A percentile compares a stretch with the other conserved stretches of the same genome.
phyloP scores from a whole-genome alignment of 371 early-diverging fungal species.

The Mortierella polycephala region DNA sequence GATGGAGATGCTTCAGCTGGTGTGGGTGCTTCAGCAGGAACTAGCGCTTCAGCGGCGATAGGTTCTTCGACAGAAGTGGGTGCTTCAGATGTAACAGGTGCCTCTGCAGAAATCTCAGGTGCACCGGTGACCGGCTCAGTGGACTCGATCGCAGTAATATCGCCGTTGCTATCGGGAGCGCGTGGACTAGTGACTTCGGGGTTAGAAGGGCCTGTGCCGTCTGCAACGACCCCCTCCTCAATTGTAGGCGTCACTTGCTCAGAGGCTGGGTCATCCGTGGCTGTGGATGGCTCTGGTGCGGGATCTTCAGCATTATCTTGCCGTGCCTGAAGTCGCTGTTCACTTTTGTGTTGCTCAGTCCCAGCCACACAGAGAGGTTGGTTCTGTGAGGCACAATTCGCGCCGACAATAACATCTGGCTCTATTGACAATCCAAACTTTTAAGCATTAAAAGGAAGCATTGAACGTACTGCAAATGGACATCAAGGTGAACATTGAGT shows the following conservation, averaged over 20 bases:
- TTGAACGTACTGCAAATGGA: neutral
- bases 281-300: neutral
- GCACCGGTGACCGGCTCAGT: no score
- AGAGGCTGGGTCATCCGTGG: neutral
- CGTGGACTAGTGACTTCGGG: conserved; percentile 13
- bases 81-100: neutral
- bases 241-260: conserved; percentile 1
- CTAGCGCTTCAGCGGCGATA: neutral
- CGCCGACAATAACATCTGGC: conserved; percentile 19
- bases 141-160: neutral
- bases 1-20: neutral
- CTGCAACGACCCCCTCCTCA: neutral
- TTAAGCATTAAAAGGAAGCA: neutral
- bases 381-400: conserved; percentile 10
- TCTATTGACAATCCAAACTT: conserved; percentile 3
- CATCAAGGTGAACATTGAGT: no score
- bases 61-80: neutral
- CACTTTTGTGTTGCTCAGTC: neutral
- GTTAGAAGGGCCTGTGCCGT: neutral
- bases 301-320: neutral
- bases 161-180: neutral
- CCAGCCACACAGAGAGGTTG: conserved; percentile 36
- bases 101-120: conserved; percentile 3
- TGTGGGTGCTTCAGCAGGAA: neutral
- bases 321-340: neutral